These are phyloP conservation scores for Nemania sp. DNA, from an alignment of 2,329 filamentous ascomycete genomes.

Conservation along the genomic window DNA sequence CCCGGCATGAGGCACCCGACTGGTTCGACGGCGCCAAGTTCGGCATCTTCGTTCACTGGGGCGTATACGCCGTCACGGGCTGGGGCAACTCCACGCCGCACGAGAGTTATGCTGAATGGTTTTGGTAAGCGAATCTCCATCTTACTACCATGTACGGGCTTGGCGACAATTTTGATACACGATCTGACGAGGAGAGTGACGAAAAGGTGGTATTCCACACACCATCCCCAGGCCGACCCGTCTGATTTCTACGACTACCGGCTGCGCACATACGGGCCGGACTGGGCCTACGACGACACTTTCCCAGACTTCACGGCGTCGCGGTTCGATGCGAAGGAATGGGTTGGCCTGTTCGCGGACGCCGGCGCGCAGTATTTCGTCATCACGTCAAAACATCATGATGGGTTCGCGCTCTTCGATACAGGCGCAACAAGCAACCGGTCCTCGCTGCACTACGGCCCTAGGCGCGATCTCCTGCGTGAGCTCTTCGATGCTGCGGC, in stretches of 20 bases:
- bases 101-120: slow-evolving; percentile 52
- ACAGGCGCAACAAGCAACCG: slow-evolving; percentile 45
- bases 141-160: neutral
- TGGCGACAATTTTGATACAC: neutral
- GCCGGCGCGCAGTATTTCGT: slow-evolving; percentile 52
- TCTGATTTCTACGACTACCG: slow-evolving; percentile 54
- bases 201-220: slow-evolving; percentile 40
- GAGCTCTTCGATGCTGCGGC: slow-evolving; percentile 51
- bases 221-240: slow-evolving; percentile 47
- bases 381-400: slow-evolving; percentile 52
- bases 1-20: slow-evolving; percentile 49
- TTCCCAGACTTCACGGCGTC: slow-evolving; percentile 58
- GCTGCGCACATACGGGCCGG: slow-evolving; percentile 53
- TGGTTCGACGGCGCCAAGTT: slow-evolving; percentile 62
- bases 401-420: slow-evolving; percentile 53
- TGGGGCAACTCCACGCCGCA: slow-evolving; percentile 54
- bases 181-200: slow-evolving; percentile 1
- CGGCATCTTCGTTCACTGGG: slow-evolving; percentile 66
- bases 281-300: slow-evolving; percentile 61
- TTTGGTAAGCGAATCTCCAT: slow-evolving; percentile 50
- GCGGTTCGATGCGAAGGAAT: slow-evolving; percentile 53
- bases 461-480: slow-evolving; percentile 46
- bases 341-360: slow-evolving; percentile 46
- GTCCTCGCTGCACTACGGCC: slow-evolving; percentile 47
- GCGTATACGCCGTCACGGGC: slow-evolving; percentile 58